Evolutionary conservation across 78 protist genomes (phyloP).

Genomic region (Creolimax fragrantissima): DNA sequence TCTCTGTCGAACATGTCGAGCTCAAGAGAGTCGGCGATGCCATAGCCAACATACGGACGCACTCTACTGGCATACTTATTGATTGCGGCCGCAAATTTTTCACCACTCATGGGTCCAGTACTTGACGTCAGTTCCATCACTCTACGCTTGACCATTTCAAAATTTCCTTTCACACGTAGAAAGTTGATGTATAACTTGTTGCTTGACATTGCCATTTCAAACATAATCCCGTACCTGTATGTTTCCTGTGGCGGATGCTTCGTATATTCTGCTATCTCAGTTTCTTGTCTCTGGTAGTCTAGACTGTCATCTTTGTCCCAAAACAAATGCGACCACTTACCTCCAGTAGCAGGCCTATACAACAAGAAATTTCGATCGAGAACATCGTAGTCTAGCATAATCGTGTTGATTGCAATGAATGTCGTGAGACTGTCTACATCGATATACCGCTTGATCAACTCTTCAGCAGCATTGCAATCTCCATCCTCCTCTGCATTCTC

Average conservation of each 20-base stretch:
- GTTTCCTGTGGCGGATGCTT: no score
- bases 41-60: neutral
- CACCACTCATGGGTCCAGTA: neutral
- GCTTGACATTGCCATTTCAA: no score
- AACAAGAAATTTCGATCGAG: neutral
- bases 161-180: neutral
- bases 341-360: neutral
- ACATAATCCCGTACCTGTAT: no score
- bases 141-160: neutral
- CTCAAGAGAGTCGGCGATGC: neutral
- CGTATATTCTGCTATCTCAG: no score
- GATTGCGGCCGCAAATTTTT: neutral
- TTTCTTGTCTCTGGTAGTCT: no score
- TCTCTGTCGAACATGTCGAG: neutral
- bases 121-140: neutral
- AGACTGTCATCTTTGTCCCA: neutral
- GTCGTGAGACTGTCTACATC: neutral
- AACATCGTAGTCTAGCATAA: neutral
- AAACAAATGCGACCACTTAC: neutral
- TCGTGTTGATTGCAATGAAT: neutral
- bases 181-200: no score
- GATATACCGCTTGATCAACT: neutral
- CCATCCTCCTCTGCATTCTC: neutral
- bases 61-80: neutral
- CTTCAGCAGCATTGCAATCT: neutral